Base-by-base conservation (phyloP, 805 yeast genomes). In the Candida chilensis region DNA sequence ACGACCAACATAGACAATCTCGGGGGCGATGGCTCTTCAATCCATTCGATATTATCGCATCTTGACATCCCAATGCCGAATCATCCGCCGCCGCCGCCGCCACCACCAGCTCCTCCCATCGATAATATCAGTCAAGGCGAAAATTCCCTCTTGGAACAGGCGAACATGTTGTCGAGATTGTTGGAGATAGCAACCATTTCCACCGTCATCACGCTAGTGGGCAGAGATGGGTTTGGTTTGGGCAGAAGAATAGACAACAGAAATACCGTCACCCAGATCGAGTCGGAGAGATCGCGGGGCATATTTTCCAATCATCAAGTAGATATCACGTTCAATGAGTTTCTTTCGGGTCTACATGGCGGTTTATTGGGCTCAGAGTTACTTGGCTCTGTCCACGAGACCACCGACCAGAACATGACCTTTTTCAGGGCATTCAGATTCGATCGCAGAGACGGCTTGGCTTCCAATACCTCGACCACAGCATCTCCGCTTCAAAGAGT, bases 341-440 rank as follows among this genome's bases (percentile, higher is more conserved):
- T 71, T 36, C 38, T 70, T 8, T 16, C 22, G n/a, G 9, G 65
- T 16, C 44, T 67, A 9, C 49, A 58, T 19, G 48, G 52, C 20
- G 70, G 69, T 1, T 41, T 59, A 7, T 38, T 65, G 11, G 52
- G 54, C n/a, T 45, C 49, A 18, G 71, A 66, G 28, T 36, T 65
- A 7, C n/a, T n/a, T n/a, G n/a, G n/a, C n/a, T n/a, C n/a, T n/a
- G n/a, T n/a, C n/a, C n/a, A n/a, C n/a, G n/a, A n/a, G n/a, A n/a
- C n/a, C n/a, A n/a, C n/a, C n/a, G 54, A 48, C 49, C 33, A 17
- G 57, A 26, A 48, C 53, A 44, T 48, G 49, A 48, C 59, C 4
- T 63, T 64, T 28, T 60, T 63, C 34, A 46, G 69, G 21, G 71
- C 70, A 0, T 64, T 63, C 34, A 44, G 68, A 32, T 64, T 64